These are phyloP conservation scores for Candida gorgasii DNA, from an alignment of 805 yeast species.

Conservation along the genomic window DNA sequence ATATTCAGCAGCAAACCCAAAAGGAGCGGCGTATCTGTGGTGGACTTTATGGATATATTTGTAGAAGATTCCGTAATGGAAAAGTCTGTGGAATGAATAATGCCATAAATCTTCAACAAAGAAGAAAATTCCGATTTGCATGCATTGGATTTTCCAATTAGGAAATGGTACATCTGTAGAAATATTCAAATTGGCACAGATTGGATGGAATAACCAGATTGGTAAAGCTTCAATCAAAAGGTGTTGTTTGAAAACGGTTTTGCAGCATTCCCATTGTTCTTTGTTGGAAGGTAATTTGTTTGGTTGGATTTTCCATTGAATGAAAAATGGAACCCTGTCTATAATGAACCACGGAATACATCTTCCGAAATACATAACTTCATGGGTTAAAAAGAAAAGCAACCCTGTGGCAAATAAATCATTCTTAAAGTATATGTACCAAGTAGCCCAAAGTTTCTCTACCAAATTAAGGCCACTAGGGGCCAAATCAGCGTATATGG, in stretches of 20 bases:
- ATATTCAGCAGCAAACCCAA: conserved; percentile 95
- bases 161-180: conserved; percentile 86
- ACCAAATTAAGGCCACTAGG: conserved; percentile 20
- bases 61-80: conserved; percentile 88
- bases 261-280: conserved; percentile 93
- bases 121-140: conserved; percentile 77
- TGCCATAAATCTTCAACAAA: conserved; percentile 94
- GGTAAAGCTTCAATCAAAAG: conserved; percentile 93
- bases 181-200: conserved; percentile 81
- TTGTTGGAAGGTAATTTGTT: conserved; percentile 72
- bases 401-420: conserved; percentile 92
- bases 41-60: conserved; percentile 95
- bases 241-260: conserved; percentile 81
- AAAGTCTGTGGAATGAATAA: conserved; percentile 89
- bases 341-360: conserved; percentile 90
- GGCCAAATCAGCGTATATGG: conserved; percentile 10
- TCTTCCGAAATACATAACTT: conserved; percentile 86
- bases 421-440: conserved; percentile 81
- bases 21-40: conserved; percentile 97
- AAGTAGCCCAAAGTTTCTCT: conserved; percentile 86
- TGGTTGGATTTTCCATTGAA: conserved; percentile 86
- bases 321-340: conserved; percentile 83
- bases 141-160: conserved; percentile 50
- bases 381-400: conserved; percentile 80
- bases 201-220: conserved; percentile 95